A percentile compares a stretch with the other conserved stretches of the same genome.
Conservation (phyloP, 2,329 filamentous ascomycete genomes). For the Leptoxyphium fumago region DNA sequence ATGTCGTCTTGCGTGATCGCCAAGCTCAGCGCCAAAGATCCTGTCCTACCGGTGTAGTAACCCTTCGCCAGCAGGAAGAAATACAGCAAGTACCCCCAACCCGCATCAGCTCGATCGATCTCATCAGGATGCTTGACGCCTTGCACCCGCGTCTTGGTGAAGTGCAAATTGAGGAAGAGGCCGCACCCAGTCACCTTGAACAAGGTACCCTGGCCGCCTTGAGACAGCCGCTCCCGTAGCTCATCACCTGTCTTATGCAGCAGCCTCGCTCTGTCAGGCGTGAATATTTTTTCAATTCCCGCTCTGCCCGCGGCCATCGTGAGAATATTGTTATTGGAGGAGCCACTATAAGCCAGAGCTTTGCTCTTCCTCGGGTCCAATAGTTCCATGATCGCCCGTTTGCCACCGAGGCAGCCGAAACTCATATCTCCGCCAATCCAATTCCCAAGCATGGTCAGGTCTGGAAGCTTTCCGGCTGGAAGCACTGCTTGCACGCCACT, state of each 20-base stretch:
- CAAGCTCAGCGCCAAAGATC: conserved; percentile 23
- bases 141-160: conserved; percentile 14
- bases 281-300: conserved; percentile 24
- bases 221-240: conserved; percentile 15
- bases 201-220: conserved; percentile 18
- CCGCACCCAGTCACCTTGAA: conserved; percentile 24
- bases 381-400: conserved; percentile 41
- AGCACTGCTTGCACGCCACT: conserved; percentile 31
- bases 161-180: conserved; percentile 24
- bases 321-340: conserved; percentile 54
- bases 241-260: conserved; percentile 21
- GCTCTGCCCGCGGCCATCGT: conserved; percentile 42
- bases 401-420: conserved; percentile 53
- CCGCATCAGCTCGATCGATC: conserved; percentile 13
- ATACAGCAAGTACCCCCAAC: conserved; percentile 21
- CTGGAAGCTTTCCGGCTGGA: conserved; percentile 34
- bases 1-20: conserved; percentile 20
- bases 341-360: conserved; percentile 42
- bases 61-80: conserved; percentile 24
- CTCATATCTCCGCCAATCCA: conserved; percentile 51
- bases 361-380: conserved; percentile 36
- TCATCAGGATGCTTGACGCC: conserved; percentile 11
- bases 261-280: conserved; percentile 14
- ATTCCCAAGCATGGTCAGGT: conserved; percentile 51
- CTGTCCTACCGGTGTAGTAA: conserved; percentile 22